Conservation (phyloP, 305 asterid genomes). For the Fraxinus baroniana region DNA sequence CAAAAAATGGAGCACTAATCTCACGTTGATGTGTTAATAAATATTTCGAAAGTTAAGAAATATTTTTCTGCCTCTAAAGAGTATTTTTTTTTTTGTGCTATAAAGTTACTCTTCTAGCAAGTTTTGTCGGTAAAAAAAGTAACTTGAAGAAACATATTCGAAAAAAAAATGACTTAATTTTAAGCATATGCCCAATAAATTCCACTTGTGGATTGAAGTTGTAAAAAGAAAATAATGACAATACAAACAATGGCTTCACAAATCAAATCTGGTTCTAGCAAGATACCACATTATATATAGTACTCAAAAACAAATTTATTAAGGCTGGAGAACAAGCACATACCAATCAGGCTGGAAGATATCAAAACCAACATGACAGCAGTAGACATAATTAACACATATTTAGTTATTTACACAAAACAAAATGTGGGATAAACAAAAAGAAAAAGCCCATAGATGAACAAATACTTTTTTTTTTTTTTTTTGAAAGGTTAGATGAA, state of each 20-base stretch:
- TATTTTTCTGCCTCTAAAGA: too few species aligned
- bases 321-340: background rate
- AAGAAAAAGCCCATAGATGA: background rate
- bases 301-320: background rate
- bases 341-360: too few species aligned
- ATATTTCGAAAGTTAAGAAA: too few species aligned
- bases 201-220: background rate
- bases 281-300: background rate
- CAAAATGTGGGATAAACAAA: background rate
- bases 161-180: too few species aligned
- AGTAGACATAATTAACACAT: background rate
- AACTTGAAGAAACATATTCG: too few species aligned
- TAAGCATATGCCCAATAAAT: background rate
- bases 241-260: background rate
- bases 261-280: background rate
- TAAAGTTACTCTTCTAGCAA: too few species aligned
- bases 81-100: too few species aligned
- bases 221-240: background rate
- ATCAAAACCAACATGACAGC: too few species aligned
- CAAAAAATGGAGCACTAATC: too few species aligned
- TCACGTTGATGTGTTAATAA: too few species aligned
- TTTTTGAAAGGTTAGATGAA: background rate
- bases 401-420: background rate
- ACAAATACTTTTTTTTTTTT: background rate
- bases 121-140: too few species aligned